Evolutionary conservation across 495 filamentous ascomycete species (phyloP).

Genomic region (Neurospora sp.): DNA sequence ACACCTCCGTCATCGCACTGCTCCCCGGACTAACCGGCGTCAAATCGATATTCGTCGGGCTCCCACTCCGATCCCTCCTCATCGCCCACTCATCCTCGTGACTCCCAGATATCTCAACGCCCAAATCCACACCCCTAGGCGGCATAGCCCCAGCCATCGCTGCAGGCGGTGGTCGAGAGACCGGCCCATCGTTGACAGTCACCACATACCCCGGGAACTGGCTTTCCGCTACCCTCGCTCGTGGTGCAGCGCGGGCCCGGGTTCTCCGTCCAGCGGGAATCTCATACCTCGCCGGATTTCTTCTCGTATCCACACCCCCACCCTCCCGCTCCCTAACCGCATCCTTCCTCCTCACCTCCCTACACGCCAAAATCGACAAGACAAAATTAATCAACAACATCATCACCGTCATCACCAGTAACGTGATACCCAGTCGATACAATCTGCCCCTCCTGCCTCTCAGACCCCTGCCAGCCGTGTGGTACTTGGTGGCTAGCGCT

Average conservation of each 20-base stretch:
- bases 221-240: too few relatives aligned
- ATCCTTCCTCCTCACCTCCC: slow-evolving; percentile 9
- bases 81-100: background rate
- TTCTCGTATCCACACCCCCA: background rate
- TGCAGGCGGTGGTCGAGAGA: background rate
- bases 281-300: background rate
- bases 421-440: background rate
- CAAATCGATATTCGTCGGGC: background rate
- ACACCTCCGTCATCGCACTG: background rate
- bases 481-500: slow-evolving; percentile 8
- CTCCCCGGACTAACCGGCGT: background rate
- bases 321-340: background rate
- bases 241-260: background rate
- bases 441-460: background rate
- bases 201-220: background rate
- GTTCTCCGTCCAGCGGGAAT: background rate
- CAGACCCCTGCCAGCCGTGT: background rate
- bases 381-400: slow-evolving; percentile 10
- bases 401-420: background rate
- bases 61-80: background rate
- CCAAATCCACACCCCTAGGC: background rate
- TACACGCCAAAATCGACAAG: slow-evolving; percentile 12
- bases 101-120: background rate
- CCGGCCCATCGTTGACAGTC: background rate
- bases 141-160: background rate